phyloP scores from a whole-genome alignment of 2,329 filamentous ascomycete species.

The Zymoseptoria tritici region DNA sequence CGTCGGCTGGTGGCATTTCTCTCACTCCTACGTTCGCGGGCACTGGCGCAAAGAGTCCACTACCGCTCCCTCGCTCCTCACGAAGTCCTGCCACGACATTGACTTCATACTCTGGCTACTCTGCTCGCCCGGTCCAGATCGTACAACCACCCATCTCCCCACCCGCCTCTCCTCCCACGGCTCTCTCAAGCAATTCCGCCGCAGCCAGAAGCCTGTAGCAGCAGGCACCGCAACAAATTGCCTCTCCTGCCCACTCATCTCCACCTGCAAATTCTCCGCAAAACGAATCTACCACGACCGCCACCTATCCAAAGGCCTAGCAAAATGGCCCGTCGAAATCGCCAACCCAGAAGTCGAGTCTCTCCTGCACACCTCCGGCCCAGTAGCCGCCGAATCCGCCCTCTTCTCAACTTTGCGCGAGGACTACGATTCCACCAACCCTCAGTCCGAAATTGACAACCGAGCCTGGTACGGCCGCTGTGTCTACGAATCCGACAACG shows the following conservation, averaged over 20 bases:
- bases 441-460: conserved; percentile 40
- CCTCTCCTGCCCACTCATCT: conserved; percentile 66
- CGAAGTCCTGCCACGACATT: conserved; percentile 94
- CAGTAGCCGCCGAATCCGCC: conserved; percentile 44
- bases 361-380: conserved; percentile 43
- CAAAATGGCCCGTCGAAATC: conserved; percentile 75
- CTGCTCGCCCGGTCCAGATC: conserved; percentile 55
- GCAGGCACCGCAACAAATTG: conserved; percentile 82
- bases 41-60: conserved; percentile 83
- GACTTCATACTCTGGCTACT: conserved; percentile 89
- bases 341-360: conserved; percentile 92
- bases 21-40: conserved; percentile 82
- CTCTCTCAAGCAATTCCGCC: conserved; percentile 69
- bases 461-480: conserved; percentile 81
- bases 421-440: conserved; percentile 49
- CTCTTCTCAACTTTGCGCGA: conserved; percentile 44
- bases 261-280: conserved; percentile 75
- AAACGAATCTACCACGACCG: conserved; percentile 71
- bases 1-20: conserved; percentile 93
- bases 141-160: conserved; percentile 55
- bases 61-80: conserved; percentile 74
- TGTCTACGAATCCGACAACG: conserved; percentile 87
- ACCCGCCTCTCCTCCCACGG: conserved; percentile 67
- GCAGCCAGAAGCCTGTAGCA: conserved; percentile 62
- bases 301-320: conserved; percentile 59